These are phyloP conservation scores for Daldinia sp. DNA, from an alignment of 2,329 filamentous ascomycete species.

Conservation along the genomic window DNA sequence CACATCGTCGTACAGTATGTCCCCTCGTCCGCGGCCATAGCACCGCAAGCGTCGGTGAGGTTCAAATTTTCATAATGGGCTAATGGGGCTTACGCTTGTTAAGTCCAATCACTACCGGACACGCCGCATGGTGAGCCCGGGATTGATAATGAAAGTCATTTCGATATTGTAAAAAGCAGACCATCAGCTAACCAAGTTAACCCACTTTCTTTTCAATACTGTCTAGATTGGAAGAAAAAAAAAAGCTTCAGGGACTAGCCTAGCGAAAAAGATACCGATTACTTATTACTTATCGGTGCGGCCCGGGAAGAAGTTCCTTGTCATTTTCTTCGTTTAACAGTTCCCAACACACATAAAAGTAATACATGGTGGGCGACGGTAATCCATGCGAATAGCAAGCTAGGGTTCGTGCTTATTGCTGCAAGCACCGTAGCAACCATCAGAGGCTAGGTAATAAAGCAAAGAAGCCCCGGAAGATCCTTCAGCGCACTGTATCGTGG, in stretches of 20 bases:
- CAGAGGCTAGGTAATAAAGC: conserved; percentile 23
- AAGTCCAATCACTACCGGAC: conserved; percentile 46
- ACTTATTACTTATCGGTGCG: conserved; percentile 19
- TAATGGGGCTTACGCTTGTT: conserved; percentile 42
- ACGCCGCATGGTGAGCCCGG: conserved; percentile 38
- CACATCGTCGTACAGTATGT: conserved; percentile 30
- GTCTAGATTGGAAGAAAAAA: conserved; percentile 2
- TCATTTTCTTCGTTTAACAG: conserved; percentile 25
- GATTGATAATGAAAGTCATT: conserved; percentile 37
- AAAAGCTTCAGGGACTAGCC: conserved; percentile 28
- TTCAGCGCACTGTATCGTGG: conserved; percentile 28
- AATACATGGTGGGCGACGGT: conserved; percentile 10
- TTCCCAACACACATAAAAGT: conserved; percentile 26
- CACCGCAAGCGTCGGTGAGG: conserved; percentile 35
- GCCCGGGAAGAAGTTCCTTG: conserved; percentile 26
- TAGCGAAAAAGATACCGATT: conserved; percentile 13
- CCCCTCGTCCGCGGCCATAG: conserved; percentile 9
- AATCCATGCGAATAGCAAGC: conserved; percentile 38
- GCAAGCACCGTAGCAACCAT: conserved; percentile 34
- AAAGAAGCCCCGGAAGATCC: conserved; percentile 33
- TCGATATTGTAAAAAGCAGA: conserved; percentile 23
- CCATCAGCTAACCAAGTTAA: conserved; percentile 24
- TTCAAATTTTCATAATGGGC: conserved; percentile 37
- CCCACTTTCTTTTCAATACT: conserved; percentile 21
- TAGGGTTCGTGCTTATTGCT: conserved; percentile 39